A percentile compares a stretch with the other conserved stretches of the same genome.
Evolutionary conservation across 2,329 filamentous ascomycete species (phyloP).

Genomic region (Lanzia echinophila): DNA sequence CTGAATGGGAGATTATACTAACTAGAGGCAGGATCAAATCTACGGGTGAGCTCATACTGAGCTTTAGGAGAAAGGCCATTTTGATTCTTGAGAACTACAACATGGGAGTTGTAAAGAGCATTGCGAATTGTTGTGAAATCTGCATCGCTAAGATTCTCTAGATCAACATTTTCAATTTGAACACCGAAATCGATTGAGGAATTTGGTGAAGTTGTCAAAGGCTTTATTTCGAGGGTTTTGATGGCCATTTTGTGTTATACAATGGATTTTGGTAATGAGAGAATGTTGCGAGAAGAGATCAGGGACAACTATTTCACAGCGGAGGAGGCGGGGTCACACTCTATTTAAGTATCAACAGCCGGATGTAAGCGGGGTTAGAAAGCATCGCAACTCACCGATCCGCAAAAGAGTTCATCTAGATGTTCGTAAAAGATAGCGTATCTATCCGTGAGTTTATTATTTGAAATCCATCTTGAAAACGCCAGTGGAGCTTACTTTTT

Average conservation of each 20-base stretch:
- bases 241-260: constrained; percentile 21
- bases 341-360: no score
- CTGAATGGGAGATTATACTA: background rate
- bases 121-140: constrained; percentile 58
- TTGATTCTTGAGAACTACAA: constrained; percentile 67
- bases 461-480: no score
- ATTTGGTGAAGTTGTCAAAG: constrained; percentile 18
- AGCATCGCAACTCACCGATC: no score
- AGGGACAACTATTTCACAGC: no score
- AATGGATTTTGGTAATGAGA: no score
- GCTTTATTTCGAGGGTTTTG: constrained; percentile 25
- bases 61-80: constrained; percentile 56
- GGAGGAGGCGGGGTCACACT: no score
- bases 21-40: constrained; percentile 59
- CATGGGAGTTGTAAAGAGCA: constrained; percentile 61
- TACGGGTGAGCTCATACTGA: constrained; percentile 66
- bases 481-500: no score
- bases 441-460: no score
- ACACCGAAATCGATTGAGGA: constrained; percentile 53
- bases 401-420: no score
- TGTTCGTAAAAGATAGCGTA: no score
- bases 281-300: no score
- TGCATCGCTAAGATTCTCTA: constrained; percentile 56
- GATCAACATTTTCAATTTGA: constrained; percentile 48
- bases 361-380: no score